phyloP scores from a whole-genome alignment of 2,329 filamentous ascomycete species.

The Chaetomium globosum region DNA sequence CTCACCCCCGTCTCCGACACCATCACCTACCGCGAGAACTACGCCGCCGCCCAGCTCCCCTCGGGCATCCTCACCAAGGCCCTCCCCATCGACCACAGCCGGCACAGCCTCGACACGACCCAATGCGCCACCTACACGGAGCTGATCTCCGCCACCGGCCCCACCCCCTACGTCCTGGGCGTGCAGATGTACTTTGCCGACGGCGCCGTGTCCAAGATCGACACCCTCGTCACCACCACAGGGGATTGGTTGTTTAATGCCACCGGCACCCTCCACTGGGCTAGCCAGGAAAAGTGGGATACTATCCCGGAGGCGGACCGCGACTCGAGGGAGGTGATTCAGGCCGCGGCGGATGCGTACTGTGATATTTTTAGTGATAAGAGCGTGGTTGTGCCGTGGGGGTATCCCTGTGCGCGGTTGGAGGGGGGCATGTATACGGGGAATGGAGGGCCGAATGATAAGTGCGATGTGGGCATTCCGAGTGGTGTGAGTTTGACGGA shows the following conservation, averaged over 20 bases:
- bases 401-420: conserved; percentile 36
- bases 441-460: conserved; percentile 33
- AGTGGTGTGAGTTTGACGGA: conserved; percentile 35
- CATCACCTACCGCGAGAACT: conserved; percentile 34
- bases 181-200: conserved; percentile 42
- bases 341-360: conserved; percentile 39
- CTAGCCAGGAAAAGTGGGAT: conserved; percentile 34
- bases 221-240: conserved; percentile 36
- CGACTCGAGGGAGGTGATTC: conserved; percentile 37
- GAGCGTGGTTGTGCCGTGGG: conserved; percentile 38
- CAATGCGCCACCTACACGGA: conserved; percentile 40
- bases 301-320: conserved; percentile 36
- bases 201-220: conserved; percentile 32
- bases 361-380: conserved; percentile 38
- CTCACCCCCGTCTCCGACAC: conserved; percentile 26
- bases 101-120: conserved; percentile 38
- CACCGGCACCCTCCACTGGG: conserved; percentile 37
- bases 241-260: conserved; percentile 41
- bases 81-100: conserved; percentile 36
- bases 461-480: conserved; percentile 39
- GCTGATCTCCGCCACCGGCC: conserved; percentile 35
- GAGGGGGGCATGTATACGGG: conserved; percentile 39
- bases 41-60: conserved; percentile 22
- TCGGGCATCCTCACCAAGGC: conserved; percentile 35
- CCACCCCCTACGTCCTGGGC: conserved; percentile 45